A percentile compares a stretch with the other conserved stretches of the same genome.
These are phyloP conservation scores for Salix koriyanagi DNA, from an alignment of 345 rosid genomes.

Conservation along the genomic window DNA sequence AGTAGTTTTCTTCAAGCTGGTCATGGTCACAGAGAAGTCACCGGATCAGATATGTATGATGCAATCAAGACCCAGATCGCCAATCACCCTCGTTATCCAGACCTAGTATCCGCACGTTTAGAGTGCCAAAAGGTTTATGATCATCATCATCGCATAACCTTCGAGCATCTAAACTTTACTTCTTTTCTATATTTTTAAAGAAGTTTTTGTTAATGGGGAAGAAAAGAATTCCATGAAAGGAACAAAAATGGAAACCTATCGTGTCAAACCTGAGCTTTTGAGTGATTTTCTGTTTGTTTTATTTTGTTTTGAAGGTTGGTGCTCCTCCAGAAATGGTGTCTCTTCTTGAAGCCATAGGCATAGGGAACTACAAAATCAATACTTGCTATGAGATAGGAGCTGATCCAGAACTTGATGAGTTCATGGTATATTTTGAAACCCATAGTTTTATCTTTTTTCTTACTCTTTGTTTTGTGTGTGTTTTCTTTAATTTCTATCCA, in stretches of 20 bases:
- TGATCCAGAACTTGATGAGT: conserved; percentile 65
- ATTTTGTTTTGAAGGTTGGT: conserved; percentile 40
- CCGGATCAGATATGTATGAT: conserved; percentile 36
- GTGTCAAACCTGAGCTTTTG: neutral
- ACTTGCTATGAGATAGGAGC: conserved; percentile 35
- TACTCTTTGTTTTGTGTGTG: neutral
- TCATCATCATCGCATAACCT: neutral
- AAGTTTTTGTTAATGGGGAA: neutral
- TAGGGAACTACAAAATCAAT: conserved; percentile 25
- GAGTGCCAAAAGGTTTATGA: conserved; percentile 53
- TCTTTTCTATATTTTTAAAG: neutral
- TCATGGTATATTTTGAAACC: conserved; percentile 41
- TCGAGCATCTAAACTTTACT: neutral
- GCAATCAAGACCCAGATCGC: conserved; percentile 61
- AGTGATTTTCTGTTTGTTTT: neutral
- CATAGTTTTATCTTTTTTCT: neutral
- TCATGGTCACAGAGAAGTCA: conserved; percentile 3
- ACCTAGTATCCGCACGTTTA: conserved; percentile 50
- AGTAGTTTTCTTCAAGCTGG: conserved; percentile 16
- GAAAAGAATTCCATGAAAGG: neutral
- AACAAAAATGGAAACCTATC: neutral
- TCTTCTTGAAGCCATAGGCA: conserved; percentile 46
- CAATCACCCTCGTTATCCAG: conserved; percentile 56
- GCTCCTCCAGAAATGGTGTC: conserved; percentile 49
- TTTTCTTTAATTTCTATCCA: neutral